phyloP scores from a whole-genome alignment of 129 eudicot genomes.

The Lactuca saligna region DNA sequence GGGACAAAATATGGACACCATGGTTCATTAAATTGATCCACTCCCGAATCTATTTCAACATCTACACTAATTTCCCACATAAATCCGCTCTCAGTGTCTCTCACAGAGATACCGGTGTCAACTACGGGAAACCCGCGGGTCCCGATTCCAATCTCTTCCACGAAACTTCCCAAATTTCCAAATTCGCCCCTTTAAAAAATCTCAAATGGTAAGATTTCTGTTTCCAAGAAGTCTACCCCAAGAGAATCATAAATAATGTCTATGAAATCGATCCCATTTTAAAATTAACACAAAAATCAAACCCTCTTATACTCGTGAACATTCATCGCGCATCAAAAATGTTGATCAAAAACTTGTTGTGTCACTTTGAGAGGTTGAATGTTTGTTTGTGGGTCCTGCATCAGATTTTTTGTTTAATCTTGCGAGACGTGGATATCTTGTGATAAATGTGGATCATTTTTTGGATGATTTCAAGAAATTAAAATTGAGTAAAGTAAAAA shows the following conservation, averaged over 20 bases:
- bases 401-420: conserved; percentile 63
- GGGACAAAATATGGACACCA: conserved; percentile 94
- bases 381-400: conserved; percentile 49
- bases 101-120: conserved; percentile 90
- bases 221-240: conserved; percentile 61
- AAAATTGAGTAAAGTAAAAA: conserved; percentile 28
- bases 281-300: conserved; percentile 43
- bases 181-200: conserved; percentile 56
- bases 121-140: conserved; percentile 91
- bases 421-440: conserved; percentile 80
- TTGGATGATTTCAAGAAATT: conserved; percentile 31
- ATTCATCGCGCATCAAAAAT: conserved; percentile 42
- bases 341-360: conserved; percentile 54
- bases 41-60: conserved; percentile 70
- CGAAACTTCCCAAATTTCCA: conserved; percentile 38
- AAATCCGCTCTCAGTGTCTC: conserved; percentile 85
- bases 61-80: conserved; percentile 69
- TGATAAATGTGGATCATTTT: conserved; percentile 52
- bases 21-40: conserved; percentile 94
- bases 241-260: conserved; percentile 48
- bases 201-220: conserved; percentile 95
- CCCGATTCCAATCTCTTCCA: conserved; percentile 80
- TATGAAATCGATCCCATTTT: conserved; percentile 50
- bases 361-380: conserved; percentile 74
- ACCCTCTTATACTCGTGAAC: conserved; percentile 58